phyloP scores from a whole-genome alignment of 768 basidiomycete genomes.

The Auricularia cornea region DNA sequence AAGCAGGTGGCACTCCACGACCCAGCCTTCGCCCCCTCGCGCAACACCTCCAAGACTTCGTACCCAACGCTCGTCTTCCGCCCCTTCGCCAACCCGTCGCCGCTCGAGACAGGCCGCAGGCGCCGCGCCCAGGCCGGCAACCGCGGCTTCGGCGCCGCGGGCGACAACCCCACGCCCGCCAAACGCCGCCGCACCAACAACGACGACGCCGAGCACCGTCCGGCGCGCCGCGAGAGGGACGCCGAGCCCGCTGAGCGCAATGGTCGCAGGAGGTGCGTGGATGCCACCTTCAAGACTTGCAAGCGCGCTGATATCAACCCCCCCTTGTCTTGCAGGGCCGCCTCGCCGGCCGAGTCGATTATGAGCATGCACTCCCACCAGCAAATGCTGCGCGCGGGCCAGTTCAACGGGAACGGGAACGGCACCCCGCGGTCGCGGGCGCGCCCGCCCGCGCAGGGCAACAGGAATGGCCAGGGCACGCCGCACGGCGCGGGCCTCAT shows the following conservation, averaged over 20 bases:
- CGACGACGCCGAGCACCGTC: neutral
- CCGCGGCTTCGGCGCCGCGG: neutral
- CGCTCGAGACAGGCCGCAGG: neutral
- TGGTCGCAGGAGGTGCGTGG: neutral
- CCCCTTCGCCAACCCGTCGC: neutral
- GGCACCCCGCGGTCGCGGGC: neutral
- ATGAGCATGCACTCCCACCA: neutral
- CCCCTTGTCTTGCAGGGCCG: neutral
- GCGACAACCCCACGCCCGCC: neutral
- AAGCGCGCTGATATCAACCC: neutral
- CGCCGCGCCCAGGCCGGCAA: neutral
- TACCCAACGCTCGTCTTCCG: conserved; percentile 1
- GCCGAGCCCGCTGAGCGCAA: neutral
- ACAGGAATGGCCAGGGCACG: neutral
- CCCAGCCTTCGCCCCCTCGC: neutral
- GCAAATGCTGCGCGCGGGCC: neutral
- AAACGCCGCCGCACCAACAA: neutral
- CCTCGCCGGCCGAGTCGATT: neutral
- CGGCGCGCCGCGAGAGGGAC: neutral
- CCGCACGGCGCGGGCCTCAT: neutral
- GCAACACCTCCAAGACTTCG: neutral
- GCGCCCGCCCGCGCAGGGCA: neutral
- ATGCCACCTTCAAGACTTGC: neutral
- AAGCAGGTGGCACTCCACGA: neutral
- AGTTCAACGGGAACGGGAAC: neutral